Base-by-base conservation (phyloP, 2,329 filamentous ascomycete genomes). In the Talaromyces sp. region DNA sequence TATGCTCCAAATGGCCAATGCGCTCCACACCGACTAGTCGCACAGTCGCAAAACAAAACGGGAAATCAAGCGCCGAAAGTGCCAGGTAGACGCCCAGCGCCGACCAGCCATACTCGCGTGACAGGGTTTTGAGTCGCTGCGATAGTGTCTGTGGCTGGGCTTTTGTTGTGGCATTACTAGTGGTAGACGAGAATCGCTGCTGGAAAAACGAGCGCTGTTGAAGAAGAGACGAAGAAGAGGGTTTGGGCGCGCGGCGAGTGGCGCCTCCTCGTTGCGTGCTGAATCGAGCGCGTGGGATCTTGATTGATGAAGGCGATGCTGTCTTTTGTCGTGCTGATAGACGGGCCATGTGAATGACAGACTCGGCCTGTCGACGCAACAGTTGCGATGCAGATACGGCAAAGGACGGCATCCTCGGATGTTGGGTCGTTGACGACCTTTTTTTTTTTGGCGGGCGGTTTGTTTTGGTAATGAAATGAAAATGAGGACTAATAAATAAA, bases 11-110 rank as follows among this genome's bases (percentile, higher is more conserved):
- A 58, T 78, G 71, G 7, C 91, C 93, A 69, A 99, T 95, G 59
- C 84, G 85, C 27, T 99, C 95, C 0, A 90, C 90, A 17, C 95
- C 95, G 1, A 96, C 83, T 57, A 87, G 79, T 60, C 88, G 85
- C 53, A 99, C 95, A 10, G 95, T 86, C 58, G 96, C 77, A 78
- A 96, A 99, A 78, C 93, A 98, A 72, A 98, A 90, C 0, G 95
- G 95, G 66, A 98, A 96, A 77, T 99, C 95, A 56, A 96, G 78
- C 41, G 90, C 89, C 49, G 90, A 93, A 58, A 99, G 78, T 1
- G 81, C 82, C 11, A 97, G 76, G 75, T 99, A 99, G 14, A 99
- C 90, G n/a, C 92, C 93, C 5, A 97, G 76, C 0, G 93, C 93
- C 3, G 90, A 84, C 91, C 93, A 98, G 46, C 95, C 95, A 75